These are phyloP conservation scores for Dactylella cylindrospora DNA, from an alignment of 2,329 filamentous ascomycete species.

Conservation along the genomic window DNA sequence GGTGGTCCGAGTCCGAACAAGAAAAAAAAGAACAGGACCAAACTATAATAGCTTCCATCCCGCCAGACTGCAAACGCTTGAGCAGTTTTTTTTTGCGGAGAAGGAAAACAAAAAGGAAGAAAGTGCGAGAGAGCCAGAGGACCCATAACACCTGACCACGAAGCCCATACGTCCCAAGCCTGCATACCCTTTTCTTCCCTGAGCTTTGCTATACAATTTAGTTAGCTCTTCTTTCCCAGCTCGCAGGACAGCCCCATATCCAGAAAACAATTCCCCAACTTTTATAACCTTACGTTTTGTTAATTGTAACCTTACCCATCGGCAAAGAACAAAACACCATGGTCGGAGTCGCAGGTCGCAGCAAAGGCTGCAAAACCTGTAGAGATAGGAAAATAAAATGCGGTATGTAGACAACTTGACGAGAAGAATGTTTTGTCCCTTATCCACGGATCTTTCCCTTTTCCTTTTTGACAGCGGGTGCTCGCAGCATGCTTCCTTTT, in stretches of 20 bases:
- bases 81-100: conserved; percentile 10
- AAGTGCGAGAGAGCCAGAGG: background rate
- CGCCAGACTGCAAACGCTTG: conserved; percentile 16
- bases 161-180: conserved; percentile 5
- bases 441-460: conserved; percentile 3
- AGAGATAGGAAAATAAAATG: conserved; percentile 42
- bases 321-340: conserved; percentile 25
- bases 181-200: background rate
- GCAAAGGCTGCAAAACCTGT: conserved; percentile 43
- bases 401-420: conserved; percentile 30
- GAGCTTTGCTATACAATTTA: background rate
- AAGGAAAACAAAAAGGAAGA: background rate
- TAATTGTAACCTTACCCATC: too few relatives aligned
- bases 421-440: too few relatives aligned
- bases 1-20: conserved; percentile 29
- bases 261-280: too few relatives aligned
- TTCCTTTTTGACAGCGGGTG: background rate
- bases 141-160: conserved; percentile 16
- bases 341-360: conserved; percentile 43
- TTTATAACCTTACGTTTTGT: too few relatives aligned
- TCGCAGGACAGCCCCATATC: too few relatives aligned
- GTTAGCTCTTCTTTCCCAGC: too few relatives aligned
- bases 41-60: conserved; percentile 39
- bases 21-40: conserved; percentile 27
- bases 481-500: conserved; percentile 35